Percentiles rank a stretch among this genome's conserved stretches.
phyloP scores from a whole-genome alignment of 495 filamentous ascomycete genomes.

The Sphaerosporella brunnea region DNA sequence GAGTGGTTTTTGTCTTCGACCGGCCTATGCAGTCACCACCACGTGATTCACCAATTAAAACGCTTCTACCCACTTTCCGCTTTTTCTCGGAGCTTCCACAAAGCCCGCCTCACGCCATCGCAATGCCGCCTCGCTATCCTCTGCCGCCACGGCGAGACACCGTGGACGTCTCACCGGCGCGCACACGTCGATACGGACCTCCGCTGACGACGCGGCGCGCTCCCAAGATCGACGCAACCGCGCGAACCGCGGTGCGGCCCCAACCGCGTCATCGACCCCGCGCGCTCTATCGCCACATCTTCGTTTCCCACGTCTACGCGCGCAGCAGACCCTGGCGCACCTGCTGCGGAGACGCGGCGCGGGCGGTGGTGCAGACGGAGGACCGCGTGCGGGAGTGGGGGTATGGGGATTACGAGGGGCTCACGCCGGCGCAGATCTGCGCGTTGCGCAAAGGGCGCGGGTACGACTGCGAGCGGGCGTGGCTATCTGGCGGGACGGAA shows the following conservation, averaged over 20 bases:
- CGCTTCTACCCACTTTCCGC: too few species aligned
- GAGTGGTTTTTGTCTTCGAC: too few species aligned
- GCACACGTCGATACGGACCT: constrained; percentile 78
- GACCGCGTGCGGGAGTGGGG: constrained; percentile 84
- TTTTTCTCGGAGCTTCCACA: too few species aligned
- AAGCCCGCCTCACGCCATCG: neutral
- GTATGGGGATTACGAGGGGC: constrained; percentile 88
- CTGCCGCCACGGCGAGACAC: constrained; percentile 81
- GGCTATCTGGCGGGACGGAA: constrained; percentile 57
- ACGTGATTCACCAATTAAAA: too few species aligned
- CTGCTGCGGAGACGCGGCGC: constrained; percentile 41
- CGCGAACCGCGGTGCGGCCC: constrained; percentile 65
- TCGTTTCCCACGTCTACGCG: constrained; percentile 72
- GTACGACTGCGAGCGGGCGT: constrained; percentile 37
- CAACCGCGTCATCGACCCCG: constrained; percentile 71
- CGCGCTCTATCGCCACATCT: constrained; percentile 66
- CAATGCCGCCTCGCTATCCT: constrained; percentile 65
- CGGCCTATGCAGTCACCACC: too few species aligned
- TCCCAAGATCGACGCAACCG: constrained; percentile 63
- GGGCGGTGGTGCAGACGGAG: constrained; percentile 43
- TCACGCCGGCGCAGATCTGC: constrained; percentile 56
- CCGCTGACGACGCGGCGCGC: constrained; percentile 75
- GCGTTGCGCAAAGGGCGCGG: constrained; percentile 40
- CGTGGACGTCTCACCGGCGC: constrained; percentile 90
- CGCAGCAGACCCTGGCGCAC: constrained; percentile 72